Conservation (phyloP, 2,329 filamentous ascomycete genomes). For the Colletotrichum karsti region DNA sequence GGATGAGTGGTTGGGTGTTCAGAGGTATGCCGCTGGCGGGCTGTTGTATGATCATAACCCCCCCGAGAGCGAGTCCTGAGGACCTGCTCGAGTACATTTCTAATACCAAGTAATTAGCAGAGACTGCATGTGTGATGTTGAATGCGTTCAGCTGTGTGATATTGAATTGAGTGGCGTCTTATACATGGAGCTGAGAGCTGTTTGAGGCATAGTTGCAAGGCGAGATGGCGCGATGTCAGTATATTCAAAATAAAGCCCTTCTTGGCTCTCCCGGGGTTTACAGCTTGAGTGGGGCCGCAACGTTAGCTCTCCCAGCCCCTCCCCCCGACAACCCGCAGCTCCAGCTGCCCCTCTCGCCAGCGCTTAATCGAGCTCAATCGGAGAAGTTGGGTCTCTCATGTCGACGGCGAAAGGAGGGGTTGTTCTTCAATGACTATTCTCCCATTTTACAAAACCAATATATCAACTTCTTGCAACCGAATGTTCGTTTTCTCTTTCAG, state of each 20-base stretch:
- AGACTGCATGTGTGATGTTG: neutral
- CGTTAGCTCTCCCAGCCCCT: neutral
- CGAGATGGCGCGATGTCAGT: too few species aligned
- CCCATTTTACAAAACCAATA: neutral
- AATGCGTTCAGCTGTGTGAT: neutral
- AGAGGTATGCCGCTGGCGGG: slow-evolving; percentile 6
- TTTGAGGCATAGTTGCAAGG: neutral
- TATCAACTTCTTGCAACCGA: neutral
- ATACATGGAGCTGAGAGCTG: neutral
- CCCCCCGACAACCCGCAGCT: neutral
- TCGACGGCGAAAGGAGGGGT: too few species aligned
- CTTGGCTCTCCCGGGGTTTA: neutral
- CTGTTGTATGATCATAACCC: slow-evolving; percentile 12
- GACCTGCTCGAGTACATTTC: slow-evolving; percentile 17
- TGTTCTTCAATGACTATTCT: neutral
- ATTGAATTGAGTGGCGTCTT: neutral
- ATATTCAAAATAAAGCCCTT: neutral
- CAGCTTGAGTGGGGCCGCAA: neutral
- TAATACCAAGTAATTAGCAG: neutral
- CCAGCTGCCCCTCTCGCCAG: neutral
- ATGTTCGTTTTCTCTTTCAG: too few species aligned
- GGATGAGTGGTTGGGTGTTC: neutral
- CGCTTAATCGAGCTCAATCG: too few species aligned
- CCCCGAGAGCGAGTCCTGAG: slow-evolving; percentile 6
- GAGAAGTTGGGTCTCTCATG: too few species aligned